These are phyloP conservation scores for Aspergillus ostianus DNA, from an alignment of 495 filamentous ascomycete species.

Conservation along the genomic window DNA sequence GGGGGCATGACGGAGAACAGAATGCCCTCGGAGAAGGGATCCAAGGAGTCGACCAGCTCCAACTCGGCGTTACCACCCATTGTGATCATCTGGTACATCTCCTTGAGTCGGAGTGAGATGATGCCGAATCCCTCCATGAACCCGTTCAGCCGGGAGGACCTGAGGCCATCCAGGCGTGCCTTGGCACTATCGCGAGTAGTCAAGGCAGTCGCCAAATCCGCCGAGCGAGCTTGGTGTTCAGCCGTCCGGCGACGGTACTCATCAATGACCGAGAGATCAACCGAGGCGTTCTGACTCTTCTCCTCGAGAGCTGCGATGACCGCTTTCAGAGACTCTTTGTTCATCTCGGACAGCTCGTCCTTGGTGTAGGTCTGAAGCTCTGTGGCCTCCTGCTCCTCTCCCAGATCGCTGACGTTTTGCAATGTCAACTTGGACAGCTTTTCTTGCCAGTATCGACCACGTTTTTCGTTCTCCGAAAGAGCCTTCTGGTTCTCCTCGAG, in stretches of 20 bases:
- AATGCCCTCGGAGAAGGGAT: slow-evolving; percentile 96
- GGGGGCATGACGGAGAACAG: slow-evolving; percentile 97
- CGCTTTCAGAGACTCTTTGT: slow-evolving; percentile 79
- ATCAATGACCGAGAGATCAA: slow-evolving; percentile 86
- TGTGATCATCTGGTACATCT: slow-evolving; percentile 99
- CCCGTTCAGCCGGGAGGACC: slow-evolving; percentile 83
- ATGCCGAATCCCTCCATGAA: slow-evolving; percentile 98
- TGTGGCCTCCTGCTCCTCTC: slow-evolving; percentile 49
- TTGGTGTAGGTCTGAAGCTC: slow-evolving; percentile 78
- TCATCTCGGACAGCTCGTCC: slow-evolving; percentile 91
- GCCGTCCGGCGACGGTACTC: slow-evolving; percentile 90
- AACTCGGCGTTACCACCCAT: slow-evolving; percentile 99
- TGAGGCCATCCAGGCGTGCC: slow-evolving; percentile 84
- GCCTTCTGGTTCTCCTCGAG: slow-evolving; percentile 92
- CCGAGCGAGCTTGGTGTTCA: slow-evolving; percentile 78
- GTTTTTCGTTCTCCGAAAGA: slow-evolving; percentile 81
- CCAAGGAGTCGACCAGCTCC: slow-evolving; percentile 90
- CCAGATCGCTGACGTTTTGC: slow-evolving; percentile 74
- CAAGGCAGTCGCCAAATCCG: slow-evolving; percentile 75
- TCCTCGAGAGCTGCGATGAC: slow-evolving; percentile 90
- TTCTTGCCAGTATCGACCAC: slow-evolving; percentile 79
- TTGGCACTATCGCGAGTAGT: slow-evolving; percentile 79
- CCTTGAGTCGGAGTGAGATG: slow-evolving; percentile 94
- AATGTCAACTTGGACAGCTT: slow-evolving; percentile 76
- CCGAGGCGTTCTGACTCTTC: slow-evolving; percentile 82